Evolutionary conservation across 2,329 filamentous ascomycete genomes (phyloP).

Genomic region (Trichoderma cornu-damae): DNA sequence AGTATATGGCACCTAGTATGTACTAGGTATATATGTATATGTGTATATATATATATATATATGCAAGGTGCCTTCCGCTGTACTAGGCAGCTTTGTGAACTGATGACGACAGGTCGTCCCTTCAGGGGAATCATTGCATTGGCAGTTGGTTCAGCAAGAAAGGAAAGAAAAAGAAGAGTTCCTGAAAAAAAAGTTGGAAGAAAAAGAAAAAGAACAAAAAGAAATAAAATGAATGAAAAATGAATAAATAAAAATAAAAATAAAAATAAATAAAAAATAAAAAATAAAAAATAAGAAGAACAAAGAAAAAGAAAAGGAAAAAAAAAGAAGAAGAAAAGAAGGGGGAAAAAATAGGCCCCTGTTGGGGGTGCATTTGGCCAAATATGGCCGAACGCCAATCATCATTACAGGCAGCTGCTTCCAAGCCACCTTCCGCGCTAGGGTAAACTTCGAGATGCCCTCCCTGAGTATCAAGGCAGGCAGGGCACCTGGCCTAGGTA

Average conservation of each 20-base stretch:
- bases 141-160: not conserved
- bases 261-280: not conserved
- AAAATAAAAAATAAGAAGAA: not conserved
- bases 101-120: too few relatives aligned
- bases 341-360: not conserved
- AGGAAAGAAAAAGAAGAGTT: not conserved
- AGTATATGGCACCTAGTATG: too few relatives aligned
- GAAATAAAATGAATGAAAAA: not conserved
- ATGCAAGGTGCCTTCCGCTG: too few relatives aligned
- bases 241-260: not conserved
- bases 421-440: conserved; percentile 9
- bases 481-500: too few relatives aligned
- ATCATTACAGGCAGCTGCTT: conserved; percentile 11
- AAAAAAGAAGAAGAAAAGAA: not conserved
- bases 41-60: too few relatives aligned
- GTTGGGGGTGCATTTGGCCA: not conserved
- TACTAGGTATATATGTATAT: too few relatives aligned
- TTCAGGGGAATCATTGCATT: too few relatives aligned
- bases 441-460: not conserved
- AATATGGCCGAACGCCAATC: not conserved
- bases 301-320: not conserved
- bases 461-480: too few relatives aligned
- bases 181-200: not conserved
- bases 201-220: not conserved
- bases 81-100: not conserved